Base-by-base conservation (phyloP, 2,329 filamentous ascomycete species). In the Penicillium sp. region DNA sequence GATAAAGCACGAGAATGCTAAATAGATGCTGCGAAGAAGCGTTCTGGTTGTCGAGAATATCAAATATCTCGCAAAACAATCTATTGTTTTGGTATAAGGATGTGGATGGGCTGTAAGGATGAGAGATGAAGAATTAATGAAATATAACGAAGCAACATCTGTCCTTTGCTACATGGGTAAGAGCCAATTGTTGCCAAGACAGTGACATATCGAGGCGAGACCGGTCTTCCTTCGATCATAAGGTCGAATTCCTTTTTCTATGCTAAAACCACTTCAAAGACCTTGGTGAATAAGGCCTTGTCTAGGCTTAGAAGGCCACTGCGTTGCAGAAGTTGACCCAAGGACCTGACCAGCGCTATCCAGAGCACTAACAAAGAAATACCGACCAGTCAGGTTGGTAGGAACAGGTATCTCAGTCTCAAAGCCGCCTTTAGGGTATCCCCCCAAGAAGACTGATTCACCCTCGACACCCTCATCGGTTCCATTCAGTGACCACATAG, bases 401-500 rank as follows among this genome's bases (percentile, higher is more conserved):
- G 35, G 34, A 24, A 46, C 12, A 17, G 24, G 8, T 13, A 37
- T 45, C 3, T 37, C 43, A 15, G 24, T 38, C 12, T 29, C 43
- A 41, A 47, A 47, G 21, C 31, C 13, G 2, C 17, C 6, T 17
- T 33, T 40, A 4, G 28, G 28, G 19, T 33, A 47, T 22, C 8
- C 12, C 12, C 38, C 38, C 31, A 41, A 13, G 35, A 17, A 17
- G 4, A 35, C 31, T 3, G 22, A 34, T 3, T 17, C 31, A 4
- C 12, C 31, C 15, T 8, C 29, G 12, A 3, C 29, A n/a, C 3
- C 13, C 13, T 48, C 38, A 15, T 24, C 35, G 10, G 12, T 10
- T 8, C 19, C 45, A 3, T 33, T n/a, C 29, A 47, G 9, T 12
- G 22, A 17, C 65, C 57, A 71, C 33, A 17, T 52, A 45, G 38